A percentile compares a stretch with the other conserved stretches of the same genome.
Conservation (phyloP, 345 rosid genomes). For the Stellera chamaejasme region DNA sequence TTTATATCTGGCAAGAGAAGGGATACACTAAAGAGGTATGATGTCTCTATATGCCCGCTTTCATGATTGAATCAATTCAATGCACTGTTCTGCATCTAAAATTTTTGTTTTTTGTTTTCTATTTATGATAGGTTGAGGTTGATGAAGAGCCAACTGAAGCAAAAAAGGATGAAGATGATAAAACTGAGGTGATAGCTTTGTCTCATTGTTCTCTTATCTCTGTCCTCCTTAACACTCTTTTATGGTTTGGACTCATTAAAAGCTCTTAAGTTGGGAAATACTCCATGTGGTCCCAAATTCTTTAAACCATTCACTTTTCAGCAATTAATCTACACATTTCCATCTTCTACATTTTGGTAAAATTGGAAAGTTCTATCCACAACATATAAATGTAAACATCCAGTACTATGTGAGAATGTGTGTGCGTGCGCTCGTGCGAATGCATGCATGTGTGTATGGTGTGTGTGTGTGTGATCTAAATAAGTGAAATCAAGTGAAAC, state of each 20-base stretch:
- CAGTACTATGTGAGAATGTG: too few relatives aligned
- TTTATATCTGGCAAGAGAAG: slow-evolving; percentile 95
- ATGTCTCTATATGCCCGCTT: background rate
- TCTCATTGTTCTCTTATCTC: slow-evolving; percentile 2
- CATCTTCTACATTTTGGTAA: too few relatives aligned
- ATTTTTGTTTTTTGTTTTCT: slow-evolving; percentile 1
- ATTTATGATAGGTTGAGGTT: slow-evolving; percentile 67
- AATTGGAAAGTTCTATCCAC: too few relatives aligned
- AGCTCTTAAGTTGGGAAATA: slow-evolving; percentile 1
- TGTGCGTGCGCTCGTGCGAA: too few relatives aligned
- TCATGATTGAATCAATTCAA: background rate
- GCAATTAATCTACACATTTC: too few relatives aligned
- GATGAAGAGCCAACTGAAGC: slow-evolving; percentile 86
- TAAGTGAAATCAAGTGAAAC: too few relatives aligned
- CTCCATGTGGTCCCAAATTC: too few relatives aligned
- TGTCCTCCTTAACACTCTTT: slow-evolving; percentile 5
- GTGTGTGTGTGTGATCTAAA: too few relatives aligned
- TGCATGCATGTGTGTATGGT: too few relatives aligned
- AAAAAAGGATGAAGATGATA: slow-evolving; percentile 41
- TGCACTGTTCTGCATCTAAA: background rate
- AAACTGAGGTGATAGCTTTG: slow-evolving; percentile 41
- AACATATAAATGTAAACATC: too few relatives aligned
- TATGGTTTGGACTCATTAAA: background rate
- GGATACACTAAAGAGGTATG: slow-evolving; percentile 92
- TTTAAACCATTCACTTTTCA: too few relatives aligned